These are phyloP conservation scores for Saccharomyces jurei DNA, from an alignment of 805 yeast species.

Conservation along the genomic window DNA sequence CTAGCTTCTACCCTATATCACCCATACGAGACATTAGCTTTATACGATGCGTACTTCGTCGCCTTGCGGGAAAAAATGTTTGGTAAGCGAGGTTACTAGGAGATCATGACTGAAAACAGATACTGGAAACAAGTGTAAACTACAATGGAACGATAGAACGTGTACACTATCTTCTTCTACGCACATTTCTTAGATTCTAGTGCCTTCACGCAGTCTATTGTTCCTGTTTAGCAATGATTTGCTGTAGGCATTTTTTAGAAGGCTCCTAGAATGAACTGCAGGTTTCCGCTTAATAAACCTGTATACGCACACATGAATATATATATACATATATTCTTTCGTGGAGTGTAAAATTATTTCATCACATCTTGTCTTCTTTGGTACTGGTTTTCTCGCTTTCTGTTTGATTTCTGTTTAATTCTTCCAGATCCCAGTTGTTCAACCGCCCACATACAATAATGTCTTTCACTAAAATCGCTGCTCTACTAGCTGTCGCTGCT, in stretches of 20 bases:
- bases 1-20: not conserved
- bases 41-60: not conserved
- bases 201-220: not conserved
- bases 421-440: not conserved
- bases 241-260: not conserved
- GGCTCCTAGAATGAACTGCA: not conserved
- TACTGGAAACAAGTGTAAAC: not conserved
- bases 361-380: not conserved
- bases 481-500: conserved; percentile 14
- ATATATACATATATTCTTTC: not conserved
- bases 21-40: not conserved
- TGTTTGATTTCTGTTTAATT: not conserved
- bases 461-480: conserved; percentile 12
- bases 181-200: not conserved
- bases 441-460: not conserved
- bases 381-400: not conserved
- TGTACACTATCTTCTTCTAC: not conserved
- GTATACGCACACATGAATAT: not conserved
- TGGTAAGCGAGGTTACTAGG: not conserved
- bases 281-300: not conserved
- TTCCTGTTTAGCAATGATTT: not conserved
- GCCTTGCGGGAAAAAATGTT: not conserved
- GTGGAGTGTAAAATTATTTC: not conserved
- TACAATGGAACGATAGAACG: not conserved
- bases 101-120: not conserved